Percentiles rank a stretch among this genome's conserved stretches.
These are phyloP conservation scores for Luvunga scandens DNA, from an alignment of 345 rosid species.

Conservation along the genomic window DNA sequence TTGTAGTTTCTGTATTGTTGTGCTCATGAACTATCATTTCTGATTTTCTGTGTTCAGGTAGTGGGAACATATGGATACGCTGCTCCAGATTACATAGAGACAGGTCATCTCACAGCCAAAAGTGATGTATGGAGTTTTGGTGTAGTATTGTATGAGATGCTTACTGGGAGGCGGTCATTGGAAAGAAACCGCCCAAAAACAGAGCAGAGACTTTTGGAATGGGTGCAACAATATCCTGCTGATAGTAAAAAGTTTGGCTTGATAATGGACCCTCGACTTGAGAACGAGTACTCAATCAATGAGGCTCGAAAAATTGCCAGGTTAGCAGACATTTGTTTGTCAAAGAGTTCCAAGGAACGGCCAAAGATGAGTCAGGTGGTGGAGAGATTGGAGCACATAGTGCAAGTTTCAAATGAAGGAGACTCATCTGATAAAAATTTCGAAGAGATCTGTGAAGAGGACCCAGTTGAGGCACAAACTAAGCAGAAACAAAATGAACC, in stretches of 20 bases:
- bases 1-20: too few species aligned
- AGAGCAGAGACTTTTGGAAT: conserved; percentile 66
- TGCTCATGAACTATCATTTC: not conserved
- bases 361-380: conserved; percentile 69
- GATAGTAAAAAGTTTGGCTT: conserved; percentile 55
- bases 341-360: conserved; percentile 61
- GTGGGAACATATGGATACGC: conserved; percentile 92
- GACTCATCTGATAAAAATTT: conserved; percentile 8
- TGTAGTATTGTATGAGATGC: conserved; percentile 76
- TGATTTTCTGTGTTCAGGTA: conserved; percentile 36
- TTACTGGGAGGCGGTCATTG: conserved; percentile 70
- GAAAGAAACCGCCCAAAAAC: conserved; percentile 64
- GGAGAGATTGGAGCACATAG: conserved; percentile 49
- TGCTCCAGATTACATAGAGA: conserved; percentile 83
- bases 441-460: conserved; percentile 22
- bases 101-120: conserved; percentile 71
- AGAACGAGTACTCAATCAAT: conserved; percentile 42
- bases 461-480: conserved; percentile 16
- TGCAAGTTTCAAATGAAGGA: conserved; percentile 33
- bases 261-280: conserved; percentile 69
- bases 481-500: conserved; percentile 8
- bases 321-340: conserved; percentile 68
- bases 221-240: conserved; percentile 72
- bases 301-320: conserved; percentile 64
- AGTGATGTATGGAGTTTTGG: conserved; percentile 95